These are phyloP conservation scores for Saturnispora zaruensis DNA, from an alignment of 805 yeast species.

Conservation along the genomic window DNA sequence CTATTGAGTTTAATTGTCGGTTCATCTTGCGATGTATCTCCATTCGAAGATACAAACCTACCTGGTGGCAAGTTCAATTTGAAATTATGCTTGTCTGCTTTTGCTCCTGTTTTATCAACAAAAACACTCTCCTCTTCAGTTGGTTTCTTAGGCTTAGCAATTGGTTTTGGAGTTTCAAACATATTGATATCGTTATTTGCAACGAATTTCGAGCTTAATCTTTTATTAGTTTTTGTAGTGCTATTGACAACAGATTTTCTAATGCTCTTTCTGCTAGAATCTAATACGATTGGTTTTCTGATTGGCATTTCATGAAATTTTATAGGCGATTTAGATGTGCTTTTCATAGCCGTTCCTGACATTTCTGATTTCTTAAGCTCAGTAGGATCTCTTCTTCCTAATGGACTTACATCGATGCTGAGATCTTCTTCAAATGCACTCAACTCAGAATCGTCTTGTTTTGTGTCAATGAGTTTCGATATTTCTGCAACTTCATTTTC, in stretches of 20 bases:
- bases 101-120: slow-evolving; percentile 9
- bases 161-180: slow-evolving; percentile 6
- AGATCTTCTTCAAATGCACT: slow-evolving; percentile 20
- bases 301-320: slow-evolving; percentile 28
- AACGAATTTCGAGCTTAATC: not conserved
- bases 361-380: slow-evolving; percentile 14
- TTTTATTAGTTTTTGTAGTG: not conserved
- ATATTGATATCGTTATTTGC: not conserved
- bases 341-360: slow-evolving; percentile 13
- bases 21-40: slow-evolving; percentile 16
- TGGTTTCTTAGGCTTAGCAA: not conserved
- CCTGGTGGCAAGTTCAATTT: slow-evolving; percentile 19
- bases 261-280: slow-evolving; percentile 22
- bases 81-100: slow-evolving; percentile 3
- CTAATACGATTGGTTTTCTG: slow-evolving; percentile 26
- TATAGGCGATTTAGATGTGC: slow-evolving; percentile 23
- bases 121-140: slow-evolving; percentile 17
- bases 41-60: not conserved
- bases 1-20: slow-evolving; percentile 25
- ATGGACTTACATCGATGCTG: slow-evolving; percentile 20
- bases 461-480: slow-evolving; percentile 15
- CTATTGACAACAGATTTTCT: slow-evolving; percentile 13
- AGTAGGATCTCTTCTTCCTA: slow-evolving; percentile 25
- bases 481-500: slow-evolving; percentile 17
- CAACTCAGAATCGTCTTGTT: slow-evolving; percentile 18